These are phyloP conservation scores for Begonia masoniana DNA, from an alignment of 306 rosid genomes.

Conservation along the genomic window DNA sequence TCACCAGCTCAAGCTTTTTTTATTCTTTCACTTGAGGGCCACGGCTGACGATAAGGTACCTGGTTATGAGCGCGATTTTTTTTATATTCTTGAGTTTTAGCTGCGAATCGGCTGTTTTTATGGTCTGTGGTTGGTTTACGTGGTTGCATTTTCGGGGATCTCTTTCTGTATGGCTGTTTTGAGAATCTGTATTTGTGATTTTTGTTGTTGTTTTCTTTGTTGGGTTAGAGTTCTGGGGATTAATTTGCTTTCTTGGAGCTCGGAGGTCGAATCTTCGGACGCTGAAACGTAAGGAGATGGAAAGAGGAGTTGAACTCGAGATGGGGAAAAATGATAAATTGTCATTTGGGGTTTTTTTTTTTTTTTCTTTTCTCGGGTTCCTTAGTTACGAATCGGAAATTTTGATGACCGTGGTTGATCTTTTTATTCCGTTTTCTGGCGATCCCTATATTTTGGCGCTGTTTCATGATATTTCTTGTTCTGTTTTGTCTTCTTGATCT, in stretches of 20 bases:
- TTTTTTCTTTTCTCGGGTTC: not conserved
- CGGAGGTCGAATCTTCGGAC: not conserved
- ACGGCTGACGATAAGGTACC: slow-evolving; percentile 93
- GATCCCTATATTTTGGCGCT: not conserved
- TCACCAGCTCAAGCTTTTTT: slow-evolving; percentile 10
- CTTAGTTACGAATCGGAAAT: not conserved
- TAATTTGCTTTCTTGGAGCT: not conserved
- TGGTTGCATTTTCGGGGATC: no score
- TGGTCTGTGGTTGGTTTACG: no score
- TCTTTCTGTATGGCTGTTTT: no score
- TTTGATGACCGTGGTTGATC: not conserved
- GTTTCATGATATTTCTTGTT: not conserved
- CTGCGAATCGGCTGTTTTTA: no score
- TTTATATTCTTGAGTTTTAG: no score
- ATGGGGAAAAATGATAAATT: not conserved
- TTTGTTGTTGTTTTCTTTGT: not conserved
- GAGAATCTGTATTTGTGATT: no score
- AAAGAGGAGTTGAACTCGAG: not conserved
- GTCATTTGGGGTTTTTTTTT: not conserved
- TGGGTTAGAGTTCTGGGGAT: not conserved
- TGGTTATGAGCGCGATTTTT: not conserved
- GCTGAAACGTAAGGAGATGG: not conserved
- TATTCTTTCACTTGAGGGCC: slow-evolving; percentile 9
- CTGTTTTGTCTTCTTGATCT: not conserved
- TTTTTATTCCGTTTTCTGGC: not conserved